Evolutionary conservation across 805 yeast species (phyloP).

Genomic region (Candida khao-thaluensis): DNA sequence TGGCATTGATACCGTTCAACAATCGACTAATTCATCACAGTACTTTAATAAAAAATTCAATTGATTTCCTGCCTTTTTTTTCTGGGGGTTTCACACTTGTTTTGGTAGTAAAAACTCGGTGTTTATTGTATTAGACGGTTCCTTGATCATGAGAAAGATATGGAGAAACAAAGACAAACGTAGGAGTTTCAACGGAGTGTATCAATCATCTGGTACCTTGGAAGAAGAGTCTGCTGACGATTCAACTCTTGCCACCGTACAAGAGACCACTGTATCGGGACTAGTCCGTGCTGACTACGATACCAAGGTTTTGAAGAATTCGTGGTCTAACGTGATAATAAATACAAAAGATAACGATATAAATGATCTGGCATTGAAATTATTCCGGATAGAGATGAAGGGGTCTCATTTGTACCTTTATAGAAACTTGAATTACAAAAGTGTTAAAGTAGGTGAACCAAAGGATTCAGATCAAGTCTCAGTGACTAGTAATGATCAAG

Average conservation of each 20-base stretch:
- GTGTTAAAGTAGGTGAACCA: slow-evolving; percentile 19
- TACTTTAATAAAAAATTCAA: too few species aligned
- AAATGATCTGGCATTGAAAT: slow-evolving; percentile 37
- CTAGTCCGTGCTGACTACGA: slow-evolving; percentile 30
- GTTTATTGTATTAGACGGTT: slow-evolving; percentile 1
- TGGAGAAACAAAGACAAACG: slow-evolving; percentile 25
- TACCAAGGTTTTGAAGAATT: slow-evolving; percentile 25
- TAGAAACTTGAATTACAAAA: slow-evolving; percentile 47
- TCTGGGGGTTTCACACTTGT: too few species aligned
- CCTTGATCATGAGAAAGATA: slow-evolving; percentile 25
- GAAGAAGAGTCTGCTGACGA: slow-evolving; percentile 7
- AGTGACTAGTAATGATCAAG: slow-evolving; percentile 1
- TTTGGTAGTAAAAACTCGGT: not conserved
- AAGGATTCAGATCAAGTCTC: slow-evolving; percentile 12
- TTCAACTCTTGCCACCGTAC: slow-evolving; percentile 5
- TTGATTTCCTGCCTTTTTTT: too few species aligned
- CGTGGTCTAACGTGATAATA: slow-evolving; percentile 39
- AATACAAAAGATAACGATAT: slow-evolving; percentile 28
- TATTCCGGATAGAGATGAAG: slow-evolving; percentile 64
- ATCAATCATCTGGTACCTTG: not conserved
- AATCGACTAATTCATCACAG: too few species aligned
- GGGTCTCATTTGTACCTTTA: slow-evolving; percentile 67
- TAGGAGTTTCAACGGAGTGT: slow-evolving; percentile 9
- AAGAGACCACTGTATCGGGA: not conserved
- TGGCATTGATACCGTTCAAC: too few species aligned